A percentile compares a stretch with the other conserved stretches of the same genome.
Conservation (phyloP, 768 basidiomycete genomes). For the Lanmaoa rubissima region DNA sequence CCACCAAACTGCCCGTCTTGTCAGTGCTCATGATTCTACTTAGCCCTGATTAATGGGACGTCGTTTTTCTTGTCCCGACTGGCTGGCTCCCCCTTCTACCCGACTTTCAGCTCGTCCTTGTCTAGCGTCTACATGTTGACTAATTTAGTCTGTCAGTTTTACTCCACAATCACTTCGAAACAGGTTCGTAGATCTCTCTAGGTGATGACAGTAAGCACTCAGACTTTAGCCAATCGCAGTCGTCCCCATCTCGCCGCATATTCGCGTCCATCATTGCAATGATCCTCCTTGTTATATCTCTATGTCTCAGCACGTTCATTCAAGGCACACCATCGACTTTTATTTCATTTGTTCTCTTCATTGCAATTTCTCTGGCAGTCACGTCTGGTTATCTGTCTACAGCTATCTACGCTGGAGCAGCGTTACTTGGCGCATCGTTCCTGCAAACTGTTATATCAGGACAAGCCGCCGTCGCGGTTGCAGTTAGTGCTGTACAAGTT, state of each 20-base stretch:
- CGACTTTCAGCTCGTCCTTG: constrained; percentile 65
- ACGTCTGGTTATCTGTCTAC: constrained; percentile 76
- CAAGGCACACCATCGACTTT: constrained; percentile 53
- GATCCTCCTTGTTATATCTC: constrained; percentile 50
- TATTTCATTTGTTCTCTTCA: constrained; percentile 62
- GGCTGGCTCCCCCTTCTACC: constrained; percentile 51
- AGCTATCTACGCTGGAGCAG: constrained; percentile 75
- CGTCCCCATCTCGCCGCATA: constrained; percentile 58
- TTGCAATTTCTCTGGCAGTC: constrained; percentile 55
- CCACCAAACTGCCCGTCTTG: background rate
- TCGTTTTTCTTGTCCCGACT: constrained; percentile 78
- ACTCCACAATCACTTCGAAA: constrained; percentile 69
- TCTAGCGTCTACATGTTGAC: constrained; percentile 60
- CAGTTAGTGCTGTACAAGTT: constrained; percentile 75
- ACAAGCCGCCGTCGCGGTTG: constrained; percentile 82
- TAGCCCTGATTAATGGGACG: constrained; percentile 84
- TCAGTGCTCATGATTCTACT: constrained; percentile 1
- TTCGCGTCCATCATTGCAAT: constrained; percentile 50
- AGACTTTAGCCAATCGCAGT: constrained; percentile 36
- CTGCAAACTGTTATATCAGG: constrained; percentile 80
- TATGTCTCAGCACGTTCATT: constrained; percentile 67
- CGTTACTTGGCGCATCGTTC: constrained; percentile 70
- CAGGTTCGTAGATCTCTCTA: constrained; percentile 43
- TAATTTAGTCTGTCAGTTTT: constrained; percentile 69
- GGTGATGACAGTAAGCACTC: background rate